phyloP scores from a whole-genome alignment of 768 basidiomycete genomes.

The Auricularia sp. region DNA sequence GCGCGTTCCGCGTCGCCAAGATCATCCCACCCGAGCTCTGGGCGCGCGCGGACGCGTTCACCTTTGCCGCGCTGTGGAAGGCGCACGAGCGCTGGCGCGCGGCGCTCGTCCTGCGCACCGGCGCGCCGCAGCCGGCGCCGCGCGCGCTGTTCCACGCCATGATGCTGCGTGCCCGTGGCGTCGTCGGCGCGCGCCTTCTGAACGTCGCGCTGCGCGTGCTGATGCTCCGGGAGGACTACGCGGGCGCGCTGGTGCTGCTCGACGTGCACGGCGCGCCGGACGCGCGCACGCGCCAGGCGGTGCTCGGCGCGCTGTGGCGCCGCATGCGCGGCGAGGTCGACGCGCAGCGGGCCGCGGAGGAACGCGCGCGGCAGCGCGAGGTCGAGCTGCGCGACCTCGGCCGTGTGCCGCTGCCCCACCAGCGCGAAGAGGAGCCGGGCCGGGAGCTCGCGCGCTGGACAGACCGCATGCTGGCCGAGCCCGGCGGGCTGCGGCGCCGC shows the following conservation, averaged over 20 bases:
- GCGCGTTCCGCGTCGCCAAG: neutral
- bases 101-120: neutral
- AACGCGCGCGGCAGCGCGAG: neutral
- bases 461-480: neutral
- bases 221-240: neutral
- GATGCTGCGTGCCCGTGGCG: neutral
- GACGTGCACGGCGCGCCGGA: neutral
- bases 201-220: neutral
- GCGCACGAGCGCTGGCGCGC: neutral
- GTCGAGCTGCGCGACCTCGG: neutral
- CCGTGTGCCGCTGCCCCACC: neutral
- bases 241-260: neutral
- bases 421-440: neutral
- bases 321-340: neutral
- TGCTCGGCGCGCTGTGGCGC: neutral
- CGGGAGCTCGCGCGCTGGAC: neutral
- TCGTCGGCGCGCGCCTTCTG: neutral
- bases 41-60: neutral
- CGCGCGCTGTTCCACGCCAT: neutral
- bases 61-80: neutral
- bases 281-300: neutral
- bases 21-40: neutral
- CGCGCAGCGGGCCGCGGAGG: neutral
- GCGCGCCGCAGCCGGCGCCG: neutral
- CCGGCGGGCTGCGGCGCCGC: neutral